phyloP scores from a whole-genome alignment of 1,284 basidiomycete species.

The Malassezia obtusa region DNA sequence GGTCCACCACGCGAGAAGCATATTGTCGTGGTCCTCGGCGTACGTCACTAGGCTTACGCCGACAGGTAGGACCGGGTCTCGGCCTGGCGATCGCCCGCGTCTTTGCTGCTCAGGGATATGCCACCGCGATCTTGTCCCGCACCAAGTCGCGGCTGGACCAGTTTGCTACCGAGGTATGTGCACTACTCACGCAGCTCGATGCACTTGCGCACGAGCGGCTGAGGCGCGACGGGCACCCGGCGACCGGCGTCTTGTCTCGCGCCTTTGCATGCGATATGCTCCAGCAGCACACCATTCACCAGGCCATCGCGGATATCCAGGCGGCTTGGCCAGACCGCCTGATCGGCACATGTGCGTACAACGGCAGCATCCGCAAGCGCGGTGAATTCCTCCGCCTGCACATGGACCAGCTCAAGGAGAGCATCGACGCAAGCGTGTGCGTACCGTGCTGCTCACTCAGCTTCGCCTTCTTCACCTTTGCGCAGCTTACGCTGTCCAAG shows the following conservation, averaged over 20 bases:
- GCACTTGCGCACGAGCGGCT: conserved; percentile 14
- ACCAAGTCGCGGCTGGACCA: conserved; percentile 20
- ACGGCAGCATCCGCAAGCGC: conserved; percentile 26
- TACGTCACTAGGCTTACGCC: neutral
- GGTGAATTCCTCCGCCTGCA: conserved; percentile 24
- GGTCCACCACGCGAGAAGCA: neutral
- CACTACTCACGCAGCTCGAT: conserved; percentile 8
- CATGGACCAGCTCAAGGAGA: conserved; percentile 20
- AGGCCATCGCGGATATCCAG: conserved; percentile 14
- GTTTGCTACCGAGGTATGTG: conserved; percentile 21
- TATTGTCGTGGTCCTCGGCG: neutral
- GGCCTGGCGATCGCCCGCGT: conserved; percentile 25
- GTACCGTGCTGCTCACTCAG: neutral
- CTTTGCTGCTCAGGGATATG: conserved; percentile 31
- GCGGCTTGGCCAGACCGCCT: conserved; percentile 21
- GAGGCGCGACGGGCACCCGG: neutral
- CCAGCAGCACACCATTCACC: conserved; percentile 16
- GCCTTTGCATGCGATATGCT: conserved; percentile 34
- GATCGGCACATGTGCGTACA: conserved; percentile 33
- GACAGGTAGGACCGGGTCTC: conserved; percentile 26
- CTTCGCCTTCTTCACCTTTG: conserved; percentile 21
- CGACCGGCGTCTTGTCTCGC: conserved; percentile 10
- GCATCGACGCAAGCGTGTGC: conserved; percentile 23
- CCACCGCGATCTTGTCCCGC: conserved; percentile 28
- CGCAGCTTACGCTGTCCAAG: conserved; percentile 19